A percentile compares a stretch with the other conserved stretches of the same genome.
These are phyloP conservation scores for Claviceps arundinis DNA, from an alignment of 2,329 filamentous ascomycete species.

Conservation along the genomic window DNA sequence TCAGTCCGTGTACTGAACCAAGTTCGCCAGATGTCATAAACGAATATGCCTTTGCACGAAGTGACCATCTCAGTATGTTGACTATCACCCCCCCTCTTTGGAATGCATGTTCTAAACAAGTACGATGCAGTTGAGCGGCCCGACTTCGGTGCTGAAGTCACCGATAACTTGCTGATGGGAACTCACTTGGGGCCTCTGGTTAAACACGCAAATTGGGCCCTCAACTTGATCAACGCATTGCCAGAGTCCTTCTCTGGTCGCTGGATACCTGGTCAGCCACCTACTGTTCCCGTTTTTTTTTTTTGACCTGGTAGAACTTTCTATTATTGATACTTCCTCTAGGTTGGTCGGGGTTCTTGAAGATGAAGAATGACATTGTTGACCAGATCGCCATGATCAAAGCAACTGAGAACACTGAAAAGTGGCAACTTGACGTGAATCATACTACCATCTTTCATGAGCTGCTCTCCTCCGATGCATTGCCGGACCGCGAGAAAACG, in stretches of 20 bases:
- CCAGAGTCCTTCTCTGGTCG: constrained; percentile 23
- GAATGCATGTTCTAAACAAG: not conserved
- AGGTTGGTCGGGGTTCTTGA: constrained; percentile 25
- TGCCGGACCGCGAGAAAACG: constrained; percentile 22
- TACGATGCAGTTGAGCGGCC: constrained; percentile 16
- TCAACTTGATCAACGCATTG: constrained; percentile 21
- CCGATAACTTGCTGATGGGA: constrained; percentile 22
- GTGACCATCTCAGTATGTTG: constrained; percentile 17
- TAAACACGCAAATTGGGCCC: constrained; percentile 23
- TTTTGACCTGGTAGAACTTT: not conserved
- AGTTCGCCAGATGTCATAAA: constrained; percentile 23
- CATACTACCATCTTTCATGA: constrained; percentile 24
- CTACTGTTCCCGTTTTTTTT: constrained; percentile 6
- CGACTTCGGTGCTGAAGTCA: constrained; percentile 22
- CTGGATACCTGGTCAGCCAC: constrained; percentile 16
- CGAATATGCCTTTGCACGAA: constrained; percentile 25
- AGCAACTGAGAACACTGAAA: constrained; percentile 19
- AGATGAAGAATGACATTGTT: constrained; percentile 25
- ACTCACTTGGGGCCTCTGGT: constrained; percentile 24
- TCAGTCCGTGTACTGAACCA: not conserved
- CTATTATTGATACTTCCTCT: constrained; percentile 10
- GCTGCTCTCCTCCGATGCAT: constrained; percentile 17
- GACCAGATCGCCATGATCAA: constrained; percentile 23
- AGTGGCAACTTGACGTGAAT: constrained; percentile 20
- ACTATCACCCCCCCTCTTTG: not conserved